phyloP scores from a whole-genome alignment of 805 yeast genomes.

The Myxozyma vanderwaltii region DNA sequence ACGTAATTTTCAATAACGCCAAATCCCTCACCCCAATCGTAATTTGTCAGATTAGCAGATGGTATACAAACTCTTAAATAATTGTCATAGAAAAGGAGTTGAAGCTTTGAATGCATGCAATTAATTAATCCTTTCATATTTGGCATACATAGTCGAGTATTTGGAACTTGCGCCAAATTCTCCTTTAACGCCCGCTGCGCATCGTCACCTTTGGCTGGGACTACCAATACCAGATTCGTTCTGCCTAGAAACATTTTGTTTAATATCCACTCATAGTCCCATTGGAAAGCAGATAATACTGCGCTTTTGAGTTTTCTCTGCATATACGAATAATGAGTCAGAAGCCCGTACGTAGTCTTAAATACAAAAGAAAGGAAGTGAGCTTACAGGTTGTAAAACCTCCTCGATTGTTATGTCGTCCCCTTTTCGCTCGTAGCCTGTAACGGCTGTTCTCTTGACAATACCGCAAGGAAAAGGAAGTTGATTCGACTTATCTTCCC shows the following conservation, averaged over 20 bases:
- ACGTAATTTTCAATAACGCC: constrained; percentile 35
- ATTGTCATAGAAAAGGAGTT: constrained; percentile 33
- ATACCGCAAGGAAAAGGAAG: constrained; percentile 26
- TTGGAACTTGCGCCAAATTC: constrained; percentile 12
- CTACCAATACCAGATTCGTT: constrained; percentile 25
- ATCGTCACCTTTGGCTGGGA: constrained; percentile 28
- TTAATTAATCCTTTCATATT: constrained; percentile 25
- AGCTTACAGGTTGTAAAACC: constrained; percentile 30
- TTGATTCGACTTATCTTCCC: constrained; percentile 7
- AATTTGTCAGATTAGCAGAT: constrained; percentile 36
- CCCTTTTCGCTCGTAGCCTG: constrained; percentile 17
- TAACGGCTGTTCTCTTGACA: constrained; percentile 29
- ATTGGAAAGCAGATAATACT: constrained; percentile 31
- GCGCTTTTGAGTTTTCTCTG: constrained; percentile 20
- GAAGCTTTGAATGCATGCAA: constrained; percentile 37
- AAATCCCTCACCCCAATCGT: constrained; percentile 38
- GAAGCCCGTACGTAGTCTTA: not conserved
- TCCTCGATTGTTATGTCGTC: constrained; percentile 29
- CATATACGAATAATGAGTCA: not conserved
- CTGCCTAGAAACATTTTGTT: constrained; percentile 21
- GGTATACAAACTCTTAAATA: constrained; percentile 35
- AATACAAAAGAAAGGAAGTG: not conserved
- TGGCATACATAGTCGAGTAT: constrained; percentile 29
- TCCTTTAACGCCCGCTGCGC: constrained; percentile 3
- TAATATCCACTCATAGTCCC: constrained; percentile 32